Conservation (phyloP, 2,329 filamentous ascomycete species). For the Aspergillus sp. region DNA sequence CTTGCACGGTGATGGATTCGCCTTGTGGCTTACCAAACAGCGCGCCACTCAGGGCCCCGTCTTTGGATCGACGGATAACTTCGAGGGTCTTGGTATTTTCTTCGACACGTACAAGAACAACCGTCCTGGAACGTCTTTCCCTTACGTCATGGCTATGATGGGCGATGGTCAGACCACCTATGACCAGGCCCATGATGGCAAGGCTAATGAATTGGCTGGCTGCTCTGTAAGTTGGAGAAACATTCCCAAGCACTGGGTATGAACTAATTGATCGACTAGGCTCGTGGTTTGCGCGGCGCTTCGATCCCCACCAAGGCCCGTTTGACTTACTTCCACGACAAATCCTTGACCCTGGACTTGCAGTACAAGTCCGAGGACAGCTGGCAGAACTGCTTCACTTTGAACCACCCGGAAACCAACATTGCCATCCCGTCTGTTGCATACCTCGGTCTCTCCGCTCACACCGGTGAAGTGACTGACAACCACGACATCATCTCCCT, state of each 20-base stretch:
- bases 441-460: constrained; percentile 61
- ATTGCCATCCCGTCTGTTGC: constrained; percentile 70
- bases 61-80: constrained; percentile 82
- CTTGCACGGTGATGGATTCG: constrained; percentile 93
- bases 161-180: constrained; percentile 86
- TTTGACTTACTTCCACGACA: constrained; percentile 95
- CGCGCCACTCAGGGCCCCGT: constrained; percentile 75
- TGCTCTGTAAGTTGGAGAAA: constrained; percentile 62
- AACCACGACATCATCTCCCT: constrained; percentile 96
- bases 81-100: constrained; percentile 92
- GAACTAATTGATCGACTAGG: constrained; percentile 37
- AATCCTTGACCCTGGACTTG: constrained; percentile 81
- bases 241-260: background rate
- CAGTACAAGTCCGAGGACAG: constrained; percentile 88
- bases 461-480: constrained; percentile 94
- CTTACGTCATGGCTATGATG: constrained; percentile 97
- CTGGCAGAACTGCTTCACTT: constrained; percentile 86
- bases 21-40: constrained; percentile 96
- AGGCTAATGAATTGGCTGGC: constrained; percentile 84
- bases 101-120: constrained; percentile 99
- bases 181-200: constrained; percentile 92
- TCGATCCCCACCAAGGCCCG: constrained; percentile 76
- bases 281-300: constrained; percentile 79
- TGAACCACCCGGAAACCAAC: constrained; percentile 56
- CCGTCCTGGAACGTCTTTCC: constrained; percentile 89